Conservation (phyloP, 441 rosid species). For the Gossypium gossypioides region DNA sequence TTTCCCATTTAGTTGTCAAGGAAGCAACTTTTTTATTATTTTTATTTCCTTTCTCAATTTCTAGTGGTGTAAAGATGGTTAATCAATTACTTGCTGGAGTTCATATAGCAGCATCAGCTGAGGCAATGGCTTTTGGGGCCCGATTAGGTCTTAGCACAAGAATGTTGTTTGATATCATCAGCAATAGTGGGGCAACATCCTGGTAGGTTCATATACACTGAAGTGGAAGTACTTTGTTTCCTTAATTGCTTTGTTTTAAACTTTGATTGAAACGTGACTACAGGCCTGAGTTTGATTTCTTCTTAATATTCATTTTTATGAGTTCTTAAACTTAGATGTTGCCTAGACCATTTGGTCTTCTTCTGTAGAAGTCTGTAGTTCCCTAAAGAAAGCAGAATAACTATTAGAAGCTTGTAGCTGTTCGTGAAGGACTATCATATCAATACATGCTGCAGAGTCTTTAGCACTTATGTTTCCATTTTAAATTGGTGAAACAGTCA, state of each 20-base stretch:
- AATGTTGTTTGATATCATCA: constrained; percentile 55
- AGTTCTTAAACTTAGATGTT: not conserved
- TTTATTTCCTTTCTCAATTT: constrained; percentile 18
- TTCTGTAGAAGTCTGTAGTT: not conserved
- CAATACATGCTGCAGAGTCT: not conserved
- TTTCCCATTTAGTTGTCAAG: not conserved
- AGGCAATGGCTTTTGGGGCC: constrained; percentile 96
- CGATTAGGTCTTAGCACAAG: constrained; percentile 82
- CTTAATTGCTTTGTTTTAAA: constrained; percentile 1
- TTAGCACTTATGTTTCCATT: not conserved
- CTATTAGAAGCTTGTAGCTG: not conserved
- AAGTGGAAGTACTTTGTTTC: not conserved
- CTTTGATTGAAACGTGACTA: not conserved
- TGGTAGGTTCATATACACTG: constrained; percentile 45
- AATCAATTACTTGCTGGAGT: constrained; percentile 98
- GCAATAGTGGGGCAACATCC: constrained; percentile 66
- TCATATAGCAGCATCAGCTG: constrained; percentile 94
- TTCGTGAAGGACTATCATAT: not conserved
- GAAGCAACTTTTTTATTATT: constrained; percentile 1
- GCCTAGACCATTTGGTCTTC: not conserved
- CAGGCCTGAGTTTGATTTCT: not conserved
- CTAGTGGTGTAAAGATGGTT: constrained; percentile 84
- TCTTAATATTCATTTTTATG: not conserved
- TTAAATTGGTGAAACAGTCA: not conserved
- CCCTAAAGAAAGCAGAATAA: not conserved